Base-by-base conservation (phyloP, 1,284 basidiomycete species). In the Trichosporon sp. region DNA sequence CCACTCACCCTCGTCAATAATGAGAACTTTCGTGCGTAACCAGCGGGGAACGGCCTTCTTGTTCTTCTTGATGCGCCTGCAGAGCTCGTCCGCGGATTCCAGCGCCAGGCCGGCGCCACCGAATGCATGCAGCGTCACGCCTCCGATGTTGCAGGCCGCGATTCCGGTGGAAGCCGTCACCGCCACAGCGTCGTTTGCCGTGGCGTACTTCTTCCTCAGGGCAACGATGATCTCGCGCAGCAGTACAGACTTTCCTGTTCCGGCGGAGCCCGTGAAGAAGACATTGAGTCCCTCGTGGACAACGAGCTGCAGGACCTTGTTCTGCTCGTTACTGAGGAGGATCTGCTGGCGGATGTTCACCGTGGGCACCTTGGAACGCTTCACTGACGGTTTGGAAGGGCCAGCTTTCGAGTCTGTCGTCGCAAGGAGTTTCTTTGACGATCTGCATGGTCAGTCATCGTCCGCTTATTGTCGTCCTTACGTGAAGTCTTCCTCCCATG, bases 231-330 rank as follows among this genome's bases (percentile, higher is more conserved):
- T 95, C 78, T 93, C 91, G 4, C 92, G 88, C n/a, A 98, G 86
- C 1, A 98, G 85, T 7, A 98, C 92, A 0, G 95, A 97, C 84
- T 98, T 98, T 65, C 95, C 95, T 90, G 76, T 74, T 95, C 94
- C 94, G 70, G 94, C 96, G 84, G 92, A 95, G 27, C 97, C 96
- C 0, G 96, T 99, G 83, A 98, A 99, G 78, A 99, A 99, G n/a
- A 98, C 80, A 75, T 89, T 96, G 66, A 90, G 84, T 2, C 88
- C 89, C 15, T 87, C 84, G 31, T 89, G 81, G 0, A 93, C 91
- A 3, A 96, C 87, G 68, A 84, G 70, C 70, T 87, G 86, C 70
- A 96, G 83, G 58, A 98, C 92, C 73, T 91, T 87, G 66, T 86
- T 88, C 81, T 98, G 95, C 77, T 97, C 94, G 68, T 87, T 83